Conservation (phyloP, 495 filamentous ascomycete genomes). For the Hyaloscypha finlandica region DNA sequence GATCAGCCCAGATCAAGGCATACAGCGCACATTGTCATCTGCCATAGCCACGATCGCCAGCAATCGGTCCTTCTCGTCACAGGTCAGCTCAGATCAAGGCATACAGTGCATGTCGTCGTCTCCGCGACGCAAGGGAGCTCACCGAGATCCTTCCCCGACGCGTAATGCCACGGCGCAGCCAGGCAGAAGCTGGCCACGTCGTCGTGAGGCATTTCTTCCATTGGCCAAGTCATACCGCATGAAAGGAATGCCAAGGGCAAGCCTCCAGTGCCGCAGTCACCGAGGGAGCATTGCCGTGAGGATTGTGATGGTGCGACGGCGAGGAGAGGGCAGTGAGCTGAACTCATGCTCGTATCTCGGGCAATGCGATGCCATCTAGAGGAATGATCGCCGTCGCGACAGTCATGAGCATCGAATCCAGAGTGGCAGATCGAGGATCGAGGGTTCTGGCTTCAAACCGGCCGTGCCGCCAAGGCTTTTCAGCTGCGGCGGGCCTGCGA, state of each 20-base stretch:
- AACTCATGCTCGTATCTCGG: conserved; percentile 18
- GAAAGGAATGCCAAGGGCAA: conserved; percentile 3
- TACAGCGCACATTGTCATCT: too few species aligned
- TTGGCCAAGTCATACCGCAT: too few species aligned
- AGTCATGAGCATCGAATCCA: conserved; percentile 16
- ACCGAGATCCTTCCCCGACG: conserved; percentile 7
- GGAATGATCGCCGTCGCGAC: conserved; percentile 22
- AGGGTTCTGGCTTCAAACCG: conserved; percentile 17
- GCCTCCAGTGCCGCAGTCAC: conserved; percentile 21
- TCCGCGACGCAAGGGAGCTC: background rate
- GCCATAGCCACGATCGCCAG: conserved; percentile 16
- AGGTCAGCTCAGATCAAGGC: conserved; percentile 23
- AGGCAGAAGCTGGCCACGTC: conserved; percentile 12
- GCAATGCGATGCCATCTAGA: background rate
- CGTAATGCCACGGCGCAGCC: conserved; percentile 22
- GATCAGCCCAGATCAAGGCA: too few species aligned
- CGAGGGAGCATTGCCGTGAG: conserved; percentile 22
- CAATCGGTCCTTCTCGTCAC: background rate
- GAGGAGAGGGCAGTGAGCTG: conserved; percentile 24
- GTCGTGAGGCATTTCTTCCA: too few species aligned
- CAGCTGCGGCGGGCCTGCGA: too few species aligned
- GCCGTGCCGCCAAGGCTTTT: conserved; percentile 13
- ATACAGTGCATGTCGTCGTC: conserved; percentile 14
- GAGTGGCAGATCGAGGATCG: conserved; percentile 9
- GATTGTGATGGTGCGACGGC: conserved; percentile 23